These are phyloP conservation scores for Boletus semigastroideus DNA, from an alignment of 1,284 basidiomycete species.

Conservation along the genomic window DNA sequence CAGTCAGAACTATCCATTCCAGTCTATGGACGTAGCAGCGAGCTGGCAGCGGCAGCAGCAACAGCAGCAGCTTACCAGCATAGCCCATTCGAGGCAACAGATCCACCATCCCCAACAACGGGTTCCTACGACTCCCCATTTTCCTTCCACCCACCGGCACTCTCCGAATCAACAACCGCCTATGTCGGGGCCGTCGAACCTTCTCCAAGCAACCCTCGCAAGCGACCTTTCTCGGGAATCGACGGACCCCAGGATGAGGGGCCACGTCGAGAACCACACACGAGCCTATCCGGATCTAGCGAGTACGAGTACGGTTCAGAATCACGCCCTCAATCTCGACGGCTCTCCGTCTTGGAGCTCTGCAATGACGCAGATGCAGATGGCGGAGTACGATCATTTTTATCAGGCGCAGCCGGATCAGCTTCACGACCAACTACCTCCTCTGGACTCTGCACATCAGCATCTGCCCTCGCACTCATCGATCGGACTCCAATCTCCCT, in stretches of 20 bases:
- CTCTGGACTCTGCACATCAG: conserved; percentile 47
- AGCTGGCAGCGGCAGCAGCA: conserved; percentile 32
- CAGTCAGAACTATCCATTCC: conserved; percentile 44
- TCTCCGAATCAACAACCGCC: conserved; percentile 38
- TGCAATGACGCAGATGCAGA: conserved; percentile 62
- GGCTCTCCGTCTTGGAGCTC: conserved; percentile 82
- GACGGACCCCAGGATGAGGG: conserved; percentile 50
- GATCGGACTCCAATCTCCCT: conserved; percentile 35
- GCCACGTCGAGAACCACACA: conserved; percentile 35
- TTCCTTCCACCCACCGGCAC: conserved; percentile 74
- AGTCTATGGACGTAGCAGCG: conserved; percentile 37
- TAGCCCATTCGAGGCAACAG: conserved; percentile 33
- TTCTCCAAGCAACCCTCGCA: conserved; percentile 50
- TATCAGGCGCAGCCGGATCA: conserved; percentile 33
- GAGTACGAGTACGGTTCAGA: conserved; percentile 64
- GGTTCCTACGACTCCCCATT: conserved; percentile 60
- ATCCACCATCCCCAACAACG: conserved; percentile 30
- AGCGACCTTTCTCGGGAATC: conserved; percentile 61
- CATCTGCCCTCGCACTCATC: conserved; percentile 48
- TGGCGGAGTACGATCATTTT: conserved; percentile 38
- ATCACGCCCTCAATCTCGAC: conserved; percentile 70
- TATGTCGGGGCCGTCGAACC: conserved; percentile 31
- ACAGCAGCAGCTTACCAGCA: conserved; percentile 30
- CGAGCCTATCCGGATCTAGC: conserved; percentile 29
- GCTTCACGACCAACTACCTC: conserved; percentile 48